phyloP scores from a whole-genome alignment of 495 filamentous ascomycete species.

The Aspergillus baeticus region DNA sequence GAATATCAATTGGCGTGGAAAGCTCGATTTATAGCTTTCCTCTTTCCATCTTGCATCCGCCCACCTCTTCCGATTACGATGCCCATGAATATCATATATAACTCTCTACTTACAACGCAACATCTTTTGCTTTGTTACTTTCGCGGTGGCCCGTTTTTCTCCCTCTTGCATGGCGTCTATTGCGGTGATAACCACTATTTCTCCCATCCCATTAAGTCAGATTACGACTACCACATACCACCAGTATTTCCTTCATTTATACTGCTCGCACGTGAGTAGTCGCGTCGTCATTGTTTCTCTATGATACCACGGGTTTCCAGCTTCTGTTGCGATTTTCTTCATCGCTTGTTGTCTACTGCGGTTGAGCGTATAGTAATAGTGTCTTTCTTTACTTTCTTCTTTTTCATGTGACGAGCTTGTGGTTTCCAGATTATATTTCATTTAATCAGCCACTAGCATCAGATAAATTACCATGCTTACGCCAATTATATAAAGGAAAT shows the following conservation, averaged over 20 bases:
- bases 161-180: constrained; percentile 8
- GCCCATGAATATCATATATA: not conserved
- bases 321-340: constrained; percentile 2
- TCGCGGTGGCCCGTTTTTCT: not conserved
- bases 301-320: constrained; percentile 42
- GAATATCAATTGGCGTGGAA: constrained; percentile 40
- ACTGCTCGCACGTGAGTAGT: not conserved
- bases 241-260: constrained; percentile 6
- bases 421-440: no score
- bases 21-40: constrained; percentile 26
- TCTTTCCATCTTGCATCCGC: not conserved
- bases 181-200: no score
- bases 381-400: not conserved
- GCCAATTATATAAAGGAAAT: no score
- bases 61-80: not conserved
- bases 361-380: constrained; percentile 8
- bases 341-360: not conserved
- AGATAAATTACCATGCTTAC: no score
- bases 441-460: no score
- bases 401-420: no score
- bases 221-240: no score
- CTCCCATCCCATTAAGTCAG: no score
- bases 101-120: not conserved
- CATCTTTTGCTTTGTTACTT: not conserved
- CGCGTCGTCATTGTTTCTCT: not conserved